phyloP scores from a whole-genome alignment of 108 stramenopile genomes.

The Nitzschia sp. region DNA sequence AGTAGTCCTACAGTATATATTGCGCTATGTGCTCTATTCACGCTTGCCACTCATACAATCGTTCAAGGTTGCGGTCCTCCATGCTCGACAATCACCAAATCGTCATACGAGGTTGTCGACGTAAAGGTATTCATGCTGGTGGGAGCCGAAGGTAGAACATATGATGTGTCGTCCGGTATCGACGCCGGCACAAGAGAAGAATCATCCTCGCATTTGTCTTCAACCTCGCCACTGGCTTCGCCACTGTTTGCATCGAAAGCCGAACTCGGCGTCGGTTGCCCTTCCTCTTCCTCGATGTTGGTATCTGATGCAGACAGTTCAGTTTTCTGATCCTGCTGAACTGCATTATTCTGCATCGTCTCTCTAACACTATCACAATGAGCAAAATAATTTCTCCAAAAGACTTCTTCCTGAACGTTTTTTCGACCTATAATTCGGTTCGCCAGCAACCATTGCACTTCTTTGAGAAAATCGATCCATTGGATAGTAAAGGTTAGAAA shows the following conservation, averaged over 20 bases:
- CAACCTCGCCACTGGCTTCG: background rate
- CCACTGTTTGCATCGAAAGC: too few relatives aligned
- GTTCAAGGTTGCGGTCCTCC: slow-evolving; percentile 26
- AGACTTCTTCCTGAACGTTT: slow-evolving; percentile 36
- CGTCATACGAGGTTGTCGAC: slow-evolving; percentile 34
- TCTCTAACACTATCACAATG: slow-evolving; percentile 43
- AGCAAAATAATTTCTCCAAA: slow-evolving; percentile 65
- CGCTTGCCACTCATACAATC: slow-evolving; percentile 27
- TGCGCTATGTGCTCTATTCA: background rate
- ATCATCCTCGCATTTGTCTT: slow-evolving; percentile 12
- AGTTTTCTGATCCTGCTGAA: too few relatives aligned
- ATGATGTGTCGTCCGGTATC: slow-evolving; percentile 33
- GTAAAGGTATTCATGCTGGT: slow-evolving; percentile 34
- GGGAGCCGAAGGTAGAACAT: slow-evolving; percentile 41
- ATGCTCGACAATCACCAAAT: slow-evolving; percentile 29
- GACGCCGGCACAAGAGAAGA: slow-evolving; percentile 21
- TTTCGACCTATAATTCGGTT: slow-evolving; percentile 3
- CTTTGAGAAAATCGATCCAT: background rate
- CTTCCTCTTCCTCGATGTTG: background rate
- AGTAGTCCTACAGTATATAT: too few relatives aligned
- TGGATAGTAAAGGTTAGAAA: too few relatives aligned
- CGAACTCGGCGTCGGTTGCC: background rate
- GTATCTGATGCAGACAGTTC: too few relatives aligned
- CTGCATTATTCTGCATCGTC: too few relatives aligned
- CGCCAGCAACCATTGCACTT: background rate